Base-by-base conservation (phyloP, 352 stramenopile species). In the Aphanomyces euteiches region DNA sequence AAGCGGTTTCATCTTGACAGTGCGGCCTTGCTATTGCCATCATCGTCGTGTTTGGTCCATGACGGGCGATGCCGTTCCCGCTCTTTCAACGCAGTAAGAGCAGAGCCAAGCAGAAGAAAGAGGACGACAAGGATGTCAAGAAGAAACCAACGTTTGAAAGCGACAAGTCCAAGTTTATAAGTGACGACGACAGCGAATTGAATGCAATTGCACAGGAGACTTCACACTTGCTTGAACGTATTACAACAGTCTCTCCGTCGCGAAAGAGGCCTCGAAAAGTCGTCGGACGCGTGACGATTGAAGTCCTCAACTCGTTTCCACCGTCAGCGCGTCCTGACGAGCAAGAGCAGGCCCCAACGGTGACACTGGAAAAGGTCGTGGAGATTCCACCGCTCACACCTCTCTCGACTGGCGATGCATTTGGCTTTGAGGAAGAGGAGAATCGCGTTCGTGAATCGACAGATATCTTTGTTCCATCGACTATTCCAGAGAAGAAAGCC, bases 141-240 rank as follows among this genome's bases (percentile, higher is more conserved):
- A 12, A 43, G n/a, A 28, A 28, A 28, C 28, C 0, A 28, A 60
- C 12, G 41, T 37, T 54, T 19, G 15, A 48, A 45, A 38, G 19
- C 13, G 15, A 3, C 43, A 28, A n/a, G 4, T 10, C 21, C 15
- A 19, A 19, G 54, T 37, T 37, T 3, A n/a, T 61, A 7, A 37
- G 37, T 12, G 34, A 61, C 57, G 74, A 73, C 28, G 82, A 90
- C 47, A 75, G 84, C 12, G 76, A 75, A 53, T 67, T 92, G 28
- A 60, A 82, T n/a, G 80, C 87, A 60, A 72, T 92, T 15, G 76
- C 90, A 45, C 76, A 75, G 0, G 85, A 90, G 72, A 92, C 85
- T 0, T 39, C 77, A 0, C 75, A 84, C 72, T 73, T 92, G 4
- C 73, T 92, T 54, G 66, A 79, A 21, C 77, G 84, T 15, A 75